Evolutionary conservation across 177 flowering plant species (phyloP).

Genomic region (Vitis hybrid): DNA sequence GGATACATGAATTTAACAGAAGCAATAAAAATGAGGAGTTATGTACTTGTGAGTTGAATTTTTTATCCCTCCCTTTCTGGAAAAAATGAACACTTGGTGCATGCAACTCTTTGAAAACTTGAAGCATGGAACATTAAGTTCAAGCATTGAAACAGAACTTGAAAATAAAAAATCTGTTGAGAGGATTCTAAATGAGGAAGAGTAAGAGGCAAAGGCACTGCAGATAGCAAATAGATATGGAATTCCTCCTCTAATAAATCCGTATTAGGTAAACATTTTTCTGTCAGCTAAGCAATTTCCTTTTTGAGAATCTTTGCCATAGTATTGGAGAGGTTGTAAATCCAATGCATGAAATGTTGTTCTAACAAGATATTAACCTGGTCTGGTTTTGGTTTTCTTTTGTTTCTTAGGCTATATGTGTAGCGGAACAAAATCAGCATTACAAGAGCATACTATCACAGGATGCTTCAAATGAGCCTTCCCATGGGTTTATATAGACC

Average conservation of each 20-base stretch:
- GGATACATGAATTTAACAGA: background rate
- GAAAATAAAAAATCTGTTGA: too few relatives aligned
- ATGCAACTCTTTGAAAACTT: background rate
- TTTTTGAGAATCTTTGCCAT: background rate
- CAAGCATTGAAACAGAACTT: background rate
- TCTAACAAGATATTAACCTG: background rate
- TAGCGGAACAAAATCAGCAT: background rate
- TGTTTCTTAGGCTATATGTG: background rate
- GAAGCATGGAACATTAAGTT: background rate
- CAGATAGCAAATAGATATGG: background rate
- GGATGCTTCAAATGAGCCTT: too few relatives aligned
- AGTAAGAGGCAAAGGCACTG: background rate
- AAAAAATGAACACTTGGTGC: too few relatives aligned
- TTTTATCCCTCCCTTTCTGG: background rate
- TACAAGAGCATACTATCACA: background rate
- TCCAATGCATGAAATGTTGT: background rate
- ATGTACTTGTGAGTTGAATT: background rate
- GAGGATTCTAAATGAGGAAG: too few relatives aligned
- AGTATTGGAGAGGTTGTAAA: background rate
- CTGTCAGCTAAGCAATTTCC: background rate
- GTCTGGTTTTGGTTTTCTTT: background rate
- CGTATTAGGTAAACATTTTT: background rate
- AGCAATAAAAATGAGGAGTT: background rate
- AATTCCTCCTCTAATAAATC: background rate
- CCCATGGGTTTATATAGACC: too few relatives aligned